Base-by-base conservation (phyloP, 2,329 filamentous ascomycete species). In the Raffaelea deltoideospora region DNA sequence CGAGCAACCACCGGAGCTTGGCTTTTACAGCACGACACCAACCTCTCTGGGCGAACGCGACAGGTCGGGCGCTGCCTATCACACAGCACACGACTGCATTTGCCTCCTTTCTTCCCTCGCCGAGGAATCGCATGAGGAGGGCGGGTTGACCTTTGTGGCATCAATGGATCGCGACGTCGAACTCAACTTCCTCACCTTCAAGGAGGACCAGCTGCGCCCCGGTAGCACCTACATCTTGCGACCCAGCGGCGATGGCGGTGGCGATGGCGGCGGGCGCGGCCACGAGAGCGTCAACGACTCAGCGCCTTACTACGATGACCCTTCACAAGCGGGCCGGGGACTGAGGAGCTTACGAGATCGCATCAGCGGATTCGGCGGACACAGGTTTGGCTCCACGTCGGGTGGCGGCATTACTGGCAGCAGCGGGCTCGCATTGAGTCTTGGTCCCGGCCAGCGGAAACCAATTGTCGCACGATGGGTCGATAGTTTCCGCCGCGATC, bases 401-500 rank as follows among this genome's bases (percentile, higher is more conserved):
- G n/a, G n/a, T n/a, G n/a, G n/a, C n/a, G n/a, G n/a, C n/a, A n/a
- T n/a, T n/a, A n/a, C n/a, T n/a, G n/a, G n/a, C n/a, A n/a, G n/a
- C n/a, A n/a, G n/a, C n/a, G n/a, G n/a, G n/a, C n/a, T n/a, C n/a
- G n/a, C n/a, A n/a, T n/a, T n/a, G n/a, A n/a, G n/a, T n/a, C n/a
- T n/a, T n/a, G n/a, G n/a, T n/a, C n/a, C n/a, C n/a, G n/a, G n/a
- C n/a, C n/a, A n/a, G n/a, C n/a, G n/a, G n/a, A n/a, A n/a, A n/a
- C n/a, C n/a, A n/a, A n/a, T n/a, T n/a, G n/a, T n/a, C n/a, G n/a
- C n/a, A n/a, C 62, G 63, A 41, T 61, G 73, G 48, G 44, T 76
- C 47, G 69, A 79, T 54, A 67, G 69, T 53, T 80, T 81, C 60
- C 69, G 67, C 47, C 67, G 73, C 41, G 74, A 79, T 46, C 69